Conservation (phyloP, 192 early-diverging fungal genomes). For the Thamnidium elegans region DNA sequence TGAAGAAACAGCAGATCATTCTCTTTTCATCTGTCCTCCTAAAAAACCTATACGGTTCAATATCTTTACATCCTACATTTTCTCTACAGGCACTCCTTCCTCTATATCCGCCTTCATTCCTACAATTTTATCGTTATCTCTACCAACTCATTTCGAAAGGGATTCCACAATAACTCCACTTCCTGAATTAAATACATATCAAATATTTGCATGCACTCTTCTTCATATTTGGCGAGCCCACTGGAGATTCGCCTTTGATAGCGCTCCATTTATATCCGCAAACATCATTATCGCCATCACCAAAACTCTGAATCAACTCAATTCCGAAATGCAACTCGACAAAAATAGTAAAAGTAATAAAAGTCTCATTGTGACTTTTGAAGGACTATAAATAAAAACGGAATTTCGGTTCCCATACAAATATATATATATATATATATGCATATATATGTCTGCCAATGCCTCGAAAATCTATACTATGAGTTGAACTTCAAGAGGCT, state of each 20-base stretch:
- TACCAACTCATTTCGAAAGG: background rate
- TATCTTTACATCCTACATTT: background rate
- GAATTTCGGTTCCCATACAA: background rate
- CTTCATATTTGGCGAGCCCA: background rate
- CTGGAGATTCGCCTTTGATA: background rate
- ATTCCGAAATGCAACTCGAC: background rate
- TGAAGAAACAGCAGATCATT: background rate
- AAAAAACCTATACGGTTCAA: background rate
- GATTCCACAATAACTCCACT: background rate
- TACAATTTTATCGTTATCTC: background rate
- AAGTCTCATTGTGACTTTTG: background rate
- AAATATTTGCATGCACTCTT: background rate
- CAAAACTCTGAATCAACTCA: background rate
- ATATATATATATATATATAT: too few species aligned
- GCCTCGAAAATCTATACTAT: too few species aligned
- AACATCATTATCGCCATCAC: background rate
- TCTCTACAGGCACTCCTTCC: background rate
- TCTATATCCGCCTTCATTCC: background rate
- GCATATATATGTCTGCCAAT: too few species aligned
- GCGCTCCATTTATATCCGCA: background rate
- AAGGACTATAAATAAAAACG: background rate
- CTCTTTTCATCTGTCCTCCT: background rate
- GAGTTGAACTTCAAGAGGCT: too few species aligned
- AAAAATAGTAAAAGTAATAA: background rate
- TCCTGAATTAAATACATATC: background rate